phyloP scores from a whole-genome alignment of 2,329 filamentous ascomycete species.

The Trichophyton rubrum region DNA sequence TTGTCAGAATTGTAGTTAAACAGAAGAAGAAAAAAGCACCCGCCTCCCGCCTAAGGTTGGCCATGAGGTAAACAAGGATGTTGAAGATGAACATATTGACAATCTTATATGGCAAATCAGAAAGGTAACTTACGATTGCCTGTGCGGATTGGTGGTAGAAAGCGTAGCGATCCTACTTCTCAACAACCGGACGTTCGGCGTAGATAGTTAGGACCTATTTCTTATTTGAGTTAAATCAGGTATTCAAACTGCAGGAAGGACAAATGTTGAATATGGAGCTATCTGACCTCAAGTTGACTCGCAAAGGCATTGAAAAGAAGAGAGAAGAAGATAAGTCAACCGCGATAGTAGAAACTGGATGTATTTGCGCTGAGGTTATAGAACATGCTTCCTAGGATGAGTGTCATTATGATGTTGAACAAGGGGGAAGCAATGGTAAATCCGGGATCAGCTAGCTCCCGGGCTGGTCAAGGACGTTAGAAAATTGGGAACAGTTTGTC shows the following conservation, averaged over 20 bases:
- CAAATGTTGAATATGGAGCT: constrained; percentile 14
- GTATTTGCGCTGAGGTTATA: constrained; percentile 57
- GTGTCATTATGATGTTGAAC: constrained; percentile 60
- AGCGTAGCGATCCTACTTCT: constrained; percentile 77
- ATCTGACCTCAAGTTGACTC: constrained; percentile 56
- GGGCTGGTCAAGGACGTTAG: constrained; percentile 69
- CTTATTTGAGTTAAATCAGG: not conserved
- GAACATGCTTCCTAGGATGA: constrained; percentile 71
- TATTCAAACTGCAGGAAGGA: constrained; percentile 16
- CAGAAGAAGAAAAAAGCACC: constrained; percentile 77
- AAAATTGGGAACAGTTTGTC: constrained; percentile 71
- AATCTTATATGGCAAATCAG: constrained; percentile 74
- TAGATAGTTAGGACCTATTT: constrained; percentile 75
- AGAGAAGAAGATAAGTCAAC: constrained; percentile 73
- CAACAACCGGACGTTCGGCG: constrained; percentile 78
- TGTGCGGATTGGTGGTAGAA: constrained; percentile 83
- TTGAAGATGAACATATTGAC: constrained; percentile 66
- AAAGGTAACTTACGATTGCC: constrained; percentile 72
- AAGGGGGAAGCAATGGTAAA: constrained; percentile 53
- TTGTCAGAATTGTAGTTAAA: constrained; percentile 59
- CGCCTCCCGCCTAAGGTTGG: constrained; percentile 59
- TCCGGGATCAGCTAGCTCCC: constrained; percentile 62
- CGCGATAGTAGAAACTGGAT: constrained; percentile 62
- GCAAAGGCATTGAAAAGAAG: constrained; percentile 76
- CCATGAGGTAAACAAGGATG: constrained; percentile 72